A percentile compares a stretch with the other conserved stretches of the same genome.
phyloP scores from a whole-genome alignment of 345 rosid species.

The Sonneratia caseolaris region DNA sequence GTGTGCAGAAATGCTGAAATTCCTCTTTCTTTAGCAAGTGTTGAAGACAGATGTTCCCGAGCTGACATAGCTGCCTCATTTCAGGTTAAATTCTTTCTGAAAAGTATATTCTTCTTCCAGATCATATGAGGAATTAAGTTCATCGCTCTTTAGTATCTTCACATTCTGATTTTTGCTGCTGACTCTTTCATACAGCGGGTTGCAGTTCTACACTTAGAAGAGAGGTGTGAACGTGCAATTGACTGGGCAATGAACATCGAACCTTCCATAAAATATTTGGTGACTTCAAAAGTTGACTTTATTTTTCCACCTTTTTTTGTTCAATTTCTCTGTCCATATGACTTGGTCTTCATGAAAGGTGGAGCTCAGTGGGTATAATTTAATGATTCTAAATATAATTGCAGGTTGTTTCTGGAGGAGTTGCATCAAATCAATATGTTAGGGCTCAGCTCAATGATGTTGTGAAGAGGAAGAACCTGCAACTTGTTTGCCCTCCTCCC shows the following conservation, averaged over 20 bases:
- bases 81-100: conserved; percentile 37
- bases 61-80: conserved; percentile 96
- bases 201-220: conserved; percentile 90
- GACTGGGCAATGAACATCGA: conserved; percentile 83
- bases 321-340: not conserved
- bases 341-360: not conserved
- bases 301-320: conserved; percentile 4
- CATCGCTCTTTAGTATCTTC: not conserved
- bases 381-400: not conserved
- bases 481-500: conserved; percentile 85
- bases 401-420: conserved; percentile 95
- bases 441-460: conserved; percentile 54
- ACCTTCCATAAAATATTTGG: conserved; percentile 74
- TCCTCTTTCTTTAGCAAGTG: conserved; percentile 60
- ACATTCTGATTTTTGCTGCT: not conserved
- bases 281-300: conserved; percentile 15
- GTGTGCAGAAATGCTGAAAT: conserved; percentile 51
- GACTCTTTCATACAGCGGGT: conserved; percentile 49
- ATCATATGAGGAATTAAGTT: not conserved
- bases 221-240: conserved; percentile 84
- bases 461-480: conserved; percentile 52
- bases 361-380: not conserved
- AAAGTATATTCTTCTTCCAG: not conserved
- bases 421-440: conserved; percentile 82
- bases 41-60: conserved; percentile 60